These are phyloP conservation scores for Medakamo hakoo DNA, from an alignment of 139 green algal genomes.

Conservation along the genomic window DNA sequence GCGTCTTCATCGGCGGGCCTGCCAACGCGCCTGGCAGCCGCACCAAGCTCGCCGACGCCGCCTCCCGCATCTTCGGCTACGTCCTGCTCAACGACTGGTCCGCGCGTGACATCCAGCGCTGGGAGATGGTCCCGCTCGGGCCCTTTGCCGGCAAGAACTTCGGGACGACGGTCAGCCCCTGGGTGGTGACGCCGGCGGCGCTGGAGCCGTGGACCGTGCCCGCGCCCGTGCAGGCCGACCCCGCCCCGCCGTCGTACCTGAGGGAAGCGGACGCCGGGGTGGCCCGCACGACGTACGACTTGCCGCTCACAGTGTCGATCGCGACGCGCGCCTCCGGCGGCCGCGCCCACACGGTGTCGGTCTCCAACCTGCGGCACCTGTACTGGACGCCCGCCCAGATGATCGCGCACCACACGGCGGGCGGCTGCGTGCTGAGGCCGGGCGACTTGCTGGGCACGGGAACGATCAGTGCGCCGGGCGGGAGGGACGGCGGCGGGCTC, in stretches of 20 bases:
- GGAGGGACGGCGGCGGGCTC: conserved; percentile 3
- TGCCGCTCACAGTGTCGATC: neutral
- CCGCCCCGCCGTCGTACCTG: conserved; percentile 61
- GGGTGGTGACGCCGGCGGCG: conserved; percentile 79
- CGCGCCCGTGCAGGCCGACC: conserved; percentile 44
- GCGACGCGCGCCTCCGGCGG: neutral
- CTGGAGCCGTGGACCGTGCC: conserved; percentile 54
- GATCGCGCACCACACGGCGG: conserved; percentile 79
- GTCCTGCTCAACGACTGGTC: conserved; percentile 94
- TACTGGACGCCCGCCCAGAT: conserved; percentile 87
- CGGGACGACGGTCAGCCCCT: conserved; percentile 72
- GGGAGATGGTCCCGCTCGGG: conserved; percentile 83
- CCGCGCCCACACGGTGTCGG: conserved; percentile 13
- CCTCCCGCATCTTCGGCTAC: conserved; percentile 73
- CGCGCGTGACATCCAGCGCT: conserved; percentile 83
- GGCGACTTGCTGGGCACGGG: conserved; percentile 75
- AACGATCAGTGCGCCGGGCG: conserved; percentile 51
- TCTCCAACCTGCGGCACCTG: conserved; percentile 54
- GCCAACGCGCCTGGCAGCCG: conserved; percentile 56
- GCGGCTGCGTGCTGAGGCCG: conserved; percentile 70
- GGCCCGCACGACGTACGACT: neutral
- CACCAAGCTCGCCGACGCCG: conserved; percentile 38
- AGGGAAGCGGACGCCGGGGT: neutral
- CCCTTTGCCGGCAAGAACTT: conserved; percentile 91
- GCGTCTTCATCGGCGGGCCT: conserved; percentile 46